phyloP scores from a whole-genome alignment of 257 asterid genomes.

The Capsicum pubescens region DNA sequence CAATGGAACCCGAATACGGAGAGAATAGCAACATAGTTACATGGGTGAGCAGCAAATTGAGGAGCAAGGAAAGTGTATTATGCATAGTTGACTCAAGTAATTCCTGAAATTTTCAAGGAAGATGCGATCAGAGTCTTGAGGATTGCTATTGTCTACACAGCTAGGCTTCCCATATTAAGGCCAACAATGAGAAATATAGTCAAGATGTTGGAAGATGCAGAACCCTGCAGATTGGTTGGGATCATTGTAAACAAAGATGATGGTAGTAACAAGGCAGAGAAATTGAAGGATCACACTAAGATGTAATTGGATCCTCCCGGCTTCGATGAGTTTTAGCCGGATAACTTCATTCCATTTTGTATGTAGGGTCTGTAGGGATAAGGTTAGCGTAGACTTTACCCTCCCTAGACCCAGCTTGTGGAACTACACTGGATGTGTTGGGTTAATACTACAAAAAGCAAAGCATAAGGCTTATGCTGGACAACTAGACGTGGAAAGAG shows the following conservation, averaged over 20 bases:
- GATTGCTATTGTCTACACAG: constrained; percentile 82
- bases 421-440: too few species aligned
- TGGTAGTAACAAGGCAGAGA: constrained; percentile 36
- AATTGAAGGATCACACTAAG: constrained; percentile 39
- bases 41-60: too few species aligned
- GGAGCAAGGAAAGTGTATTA: too few species aligned
- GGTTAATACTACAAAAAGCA: too few species aligned
- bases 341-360: background rate
- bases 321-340: background rate
- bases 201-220: constrained; percentile 77
- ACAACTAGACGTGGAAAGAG: too few species aligned
- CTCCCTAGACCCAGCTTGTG: too few species aligned
- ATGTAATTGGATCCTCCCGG: constrained; percentile 23
- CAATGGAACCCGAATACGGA: constrained; percentile 80
- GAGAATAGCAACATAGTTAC: too few species aligned
- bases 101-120: constrained; percentile 56
- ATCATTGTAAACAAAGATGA: constrained; percentile 58
- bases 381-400: too few species aligned
- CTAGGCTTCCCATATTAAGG: constrained; percentile 69
- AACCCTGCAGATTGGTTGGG: constrained; percentile 55
- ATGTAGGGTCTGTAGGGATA: too few species aligned
- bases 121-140: constrained; percentile 70
- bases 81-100: constrained; percentile 64
- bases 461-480: too few species aligned
- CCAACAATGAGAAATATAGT: constrained; percentile 90